phyloP scores from a whole-genome alignment of 2,329 filamentous ascomycete species.

The Botrytis pseudocinerea region DNA sequence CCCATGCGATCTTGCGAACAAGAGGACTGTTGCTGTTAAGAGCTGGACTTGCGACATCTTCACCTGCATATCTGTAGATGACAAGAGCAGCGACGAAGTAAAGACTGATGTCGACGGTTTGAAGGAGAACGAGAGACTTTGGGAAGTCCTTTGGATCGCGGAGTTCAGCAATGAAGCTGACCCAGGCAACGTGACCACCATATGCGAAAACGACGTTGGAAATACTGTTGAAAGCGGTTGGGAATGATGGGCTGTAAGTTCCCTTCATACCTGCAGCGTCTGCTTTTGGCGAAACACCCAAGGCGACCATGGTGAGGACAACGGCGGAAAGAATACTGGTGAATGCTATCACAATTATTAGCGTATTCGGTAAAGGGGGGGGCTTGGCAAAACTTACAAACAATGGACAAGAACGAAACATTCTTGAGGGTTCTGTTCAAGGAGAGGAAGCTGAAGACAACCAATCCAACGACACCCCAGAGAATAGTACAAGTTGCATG shows the following conservation, averaged over 20 bases:
- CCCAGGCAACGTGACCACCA: constrained; percentile 60
- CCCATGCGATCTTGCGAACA: constrained; percentile 65
- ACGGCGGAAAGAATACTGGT: constrained; percentile 56
- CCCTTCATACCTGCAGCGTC: constrained; percentile 36
- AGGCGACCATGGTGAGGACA: constrained; percentile 56
- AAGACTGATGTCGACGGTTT: constrained; percentile 58
- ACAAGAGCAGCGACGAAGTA: constrained; percentile 55
- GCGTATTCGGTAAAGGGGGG: neutral
- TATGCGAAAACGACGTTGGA: constrained; percentile 63
- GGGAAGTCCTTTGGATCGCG: constrained; percentile 56
- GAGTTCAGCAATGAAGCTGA: constrained; percentile 59
- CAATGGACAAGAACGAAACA: constrained; percentile 54
- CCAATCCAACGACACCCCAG: constrained; percentile 52
- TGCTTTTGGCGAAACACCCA: constrained; percentile 36
- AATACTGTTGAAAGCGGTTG: constrained; percentile 50
- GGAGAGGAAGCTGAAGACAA: constrained; percentile 53
- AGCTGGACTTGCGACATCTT: constrained; percentile 62
- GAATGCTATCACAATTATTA: constrained; percentile 47
- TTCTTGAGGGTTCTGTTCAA: constrained; percentile 57
- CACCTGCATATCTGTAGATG: constrained; percentile 67
- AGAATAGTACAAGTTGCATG: constrained; percentile 57
- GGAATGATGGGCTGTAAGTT: constrained; percentile 45
- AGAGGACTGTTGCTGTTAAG: constrained; percentile 55
- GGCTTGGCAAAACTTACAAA: constrained; percentile 44
- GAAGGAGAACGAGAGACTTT: constrained; percentile 58